phyloP scores from a whole-genome alignment of 768 basidiomycete genomes.

The Lanmaoa rubissima region DNA sequence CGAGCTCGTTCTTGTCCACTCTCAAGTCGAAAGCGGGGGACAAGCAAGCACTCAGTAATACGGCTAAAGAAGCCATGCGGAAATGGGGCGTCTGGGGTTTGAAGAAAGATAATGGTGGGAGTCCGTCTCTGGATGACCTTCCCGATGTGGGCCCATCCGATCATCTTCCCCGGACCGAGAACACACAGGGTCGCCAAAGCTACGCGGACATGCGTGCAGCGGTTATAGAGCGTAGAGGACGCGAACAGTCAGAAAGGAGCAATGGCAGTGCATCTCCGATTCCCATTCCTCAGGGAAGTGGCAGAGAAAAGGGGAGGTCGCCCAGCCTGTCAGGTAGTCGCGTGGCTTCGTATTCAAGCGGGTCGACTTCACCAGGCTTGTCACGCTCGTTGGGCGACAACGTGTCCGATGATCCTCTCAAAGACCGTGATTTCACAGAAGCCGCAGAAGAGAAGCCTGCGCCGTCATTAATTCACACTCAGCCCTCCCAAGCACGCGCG shows the following conservation, averaged over 20 bases:
- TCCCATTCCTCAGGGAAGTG: constrained; percentile 29
- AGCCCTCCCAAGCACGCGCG: constrained; percentile 68
- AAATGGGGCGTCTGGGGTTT: constrained; percentile 88
- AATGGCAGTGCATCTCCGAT: constrained; percentile 33
- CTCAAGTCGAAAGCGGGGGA: constrained; percentile 75
- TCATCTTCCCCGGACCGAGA: constrained; percentile 35
- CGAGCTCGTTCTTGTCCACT: constrained; percentile 69
- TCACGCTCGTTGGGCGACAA: constrained; percentile 36
- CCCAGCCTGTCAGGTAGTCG: constrained; percentile 27
- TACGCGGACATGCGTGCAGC: constrained; percentile 76
- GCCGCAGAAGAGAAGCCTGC: constrained; percentile 27
- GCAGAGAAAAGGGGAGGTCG: constrained; percentile 26
- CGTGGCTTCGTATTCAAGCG: constrained; percentile 25
- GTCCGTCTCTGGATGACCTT: constrained; percentile 37
- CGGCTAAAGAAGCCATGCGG: constrained; percentile 85
- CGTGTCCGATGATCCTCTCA: constrained; percentile 24
- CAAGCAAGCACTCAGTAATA: constrained; percentile 81
- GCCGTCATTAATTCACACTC: constrained; percentile 62
- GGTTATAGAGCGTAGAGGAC: constrained; percentile 64
- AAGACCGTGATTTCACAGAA: constrained; percentile 34
- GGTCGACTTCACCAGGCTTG: constrained; percentile 29
- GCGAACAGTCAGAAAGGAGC: constrained; percentile 31
- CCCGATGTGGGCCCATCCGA: constrained; percentile 42
- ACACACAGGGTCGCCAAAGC: constrained; percentile 49
- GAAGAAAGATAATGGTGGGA: constrained; percentile 49